These are phyloP conservation scores for Coemansia sp. DNA, from an alignment of 192 early-diverging fungal species.

Conservation along the genomic window DNA sequence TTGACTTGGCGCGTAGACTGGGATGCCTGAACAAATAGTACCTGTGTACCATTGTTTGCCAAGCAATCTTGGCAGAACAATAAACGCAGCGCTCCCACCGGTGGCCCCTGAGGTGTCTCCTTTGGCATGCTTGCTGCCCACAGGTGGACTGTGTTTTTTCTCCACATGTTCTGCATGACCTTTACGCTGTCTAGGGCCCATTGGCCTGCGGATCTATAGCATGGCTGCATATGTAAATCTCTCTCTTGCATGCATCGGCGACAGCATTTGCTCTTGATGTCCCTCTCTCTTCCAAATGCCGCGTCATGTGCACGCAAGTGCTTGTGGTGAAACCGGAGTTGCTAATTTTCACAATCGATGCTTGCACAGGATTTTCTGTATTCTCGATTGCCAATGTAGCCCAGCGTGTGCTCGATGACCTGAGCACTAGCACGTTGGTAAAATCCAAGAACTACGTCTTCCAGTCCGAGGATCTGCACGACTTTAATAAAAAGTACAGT, in stretches of 20 bases:
- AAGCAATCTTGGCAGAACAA: neutral
- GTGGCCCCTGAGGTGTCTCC: neutral
- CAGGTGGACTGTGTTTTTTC: neutral
- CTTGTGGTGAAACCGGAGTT: neutral
- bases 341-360: neutral
- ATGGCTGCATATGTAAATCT: conserved; percentile 10
- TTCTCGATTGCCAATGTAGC: conserved; percentile 24
- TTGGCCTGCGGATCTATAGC: conserved; percentile 10
- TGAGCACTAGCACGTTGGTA: conserved; percentile 41
- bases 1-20: neutral
- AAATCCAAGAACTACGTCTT: conserved; percentile 47
- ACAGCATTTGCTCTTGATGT: neutral
- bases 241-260: conserved; percentile 10
- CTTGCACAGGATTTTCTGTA: neutral
- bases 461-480: conserved; percentile 32
- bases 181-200: conserved; percentile 2
- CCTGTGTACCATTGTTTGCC: neutral
- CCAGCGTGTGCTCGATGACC: conserved; percentile 48
- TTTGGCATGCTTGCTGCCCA: neutral
- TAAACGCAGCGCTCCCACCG: neutral
- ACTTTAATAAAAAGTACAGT: conserved; percentile 54
- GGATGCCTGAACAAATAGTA: neutral
- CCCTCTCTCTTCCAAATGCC: neutral
- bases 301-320: neutral
- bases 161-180: neutral